phyloP scores from a whole-genome alignment of 164 flowering plant genomes.

The Euptelea pleiosperma region DNA sequence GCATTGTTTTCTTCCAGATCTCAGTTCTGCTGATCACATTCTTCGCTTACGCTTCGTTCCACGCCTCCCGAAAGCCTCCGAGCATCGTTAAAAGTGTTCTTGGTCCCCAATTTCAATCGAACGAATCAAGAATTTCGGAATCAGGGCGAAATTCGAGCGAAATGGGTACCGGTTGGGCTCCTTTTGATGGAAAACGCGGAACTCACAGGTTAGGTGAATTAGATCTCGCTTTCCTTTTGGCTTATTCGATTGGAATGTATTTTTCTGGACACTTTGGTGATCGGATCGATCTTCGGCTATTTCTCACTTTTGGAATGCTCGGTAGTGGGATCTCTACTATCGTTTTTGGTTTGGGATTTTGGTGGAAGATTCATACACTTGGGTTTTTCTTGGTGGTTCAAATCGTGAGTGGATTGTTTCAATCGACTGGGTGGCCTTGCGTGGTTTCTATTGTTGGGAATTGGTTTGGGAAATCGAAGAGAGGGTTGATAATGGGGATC shows the following conservation, averaged over 20 bases:
- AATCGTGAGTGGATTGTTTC: slow-evolving; percentile 73
- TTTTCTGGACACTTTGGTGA: slow-evolving; percentile 85
- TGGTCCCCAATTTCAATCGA: slow-evolving; percentile 25
- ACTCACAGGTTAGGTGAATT: slow-evolving; percentile 83
- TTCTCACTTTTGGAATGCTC: slow-evolving; percentile 78
- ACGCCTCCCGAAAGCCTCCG: slow-evolving; percentile 94
- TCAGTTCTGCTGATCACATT: slow-evolving; percentile 67
- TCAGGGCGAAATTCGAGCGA: slow-evolving; percentile 14
- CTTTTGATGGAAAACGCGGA: slow-evolving; percentile 65
- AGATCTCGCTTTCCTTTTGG: slow-evolving; percentile 76
- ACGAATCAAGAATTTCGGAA: not conserved
- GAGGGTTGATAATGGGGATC: slow-evolving; percentile 93
- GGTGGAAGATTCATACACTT: slow-evolving; percentile 60
- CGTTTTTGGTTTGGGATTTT: slow-evolving; percentile 72
- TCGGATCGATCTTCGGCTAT: slow-evolving; percentile 61
- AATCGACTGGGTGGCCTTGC: slow-evolving; percentile 95
- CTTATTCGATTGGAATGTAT: slow-evolving; percentile 78
- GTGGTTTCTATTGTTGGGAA: slow-evolving; percentile 91
- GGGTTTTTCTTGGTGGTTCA: slow-evolving; percentile 58
- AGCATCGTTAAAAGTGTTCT: slow-evolving; percentile 84
- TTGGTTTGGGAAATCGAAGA: slow-evolving; percentile 84
- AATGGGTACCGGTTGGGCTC: slow-evolving; percentile 67
- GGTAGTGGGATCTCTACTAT: slow-evolving; percentile 65
- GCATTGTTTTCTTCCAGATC: slow-evolving; percentile 54
- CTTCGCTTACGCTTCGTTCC: slow-evolving; percentile 84